Conservation (phyloP, 305 asterid genomes). For the Nicotiana rustica region DNA sequence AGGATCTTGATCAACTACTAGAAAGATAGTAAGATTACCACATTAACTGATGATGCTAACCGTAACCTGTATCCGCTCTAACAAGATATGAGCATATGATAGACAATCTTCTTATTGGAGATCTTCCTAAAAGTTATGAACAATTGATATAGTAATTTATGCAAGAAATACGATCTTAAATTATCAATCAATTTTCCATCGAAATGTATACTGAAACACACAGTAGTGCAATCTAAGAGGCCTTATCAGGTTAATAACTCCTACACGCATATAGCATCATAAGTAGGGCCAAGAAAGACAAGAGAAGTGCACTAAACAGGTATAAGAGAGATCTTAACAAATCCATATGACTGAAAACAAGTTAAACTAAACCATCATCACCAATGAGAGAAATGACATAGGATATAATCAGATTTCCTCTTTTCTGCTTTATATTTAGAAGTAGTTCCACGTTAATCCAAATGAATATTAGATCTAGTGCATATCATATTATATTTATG, state of each 20-base stretch:
- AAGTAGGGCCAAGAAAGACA: background rate
- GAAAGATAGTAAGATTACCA: conserved; percentile 15
- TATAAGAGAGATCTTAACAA: background rate
- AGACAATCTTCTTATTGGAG: background rate
- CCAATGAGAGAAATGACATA: conserved; percentile 11
- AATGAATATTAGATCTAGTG: conserved; percentile 21
- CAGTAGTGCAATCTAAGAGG: background rate
- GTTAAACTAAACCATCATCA: background rate
- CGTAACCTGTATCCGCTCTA: conserved; percentile 3
- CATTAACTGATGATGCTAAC: background rate
- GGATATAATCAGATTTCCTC: background rate
- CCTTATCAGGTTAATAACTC: background rate
- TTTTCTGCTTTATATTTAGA: background rate
- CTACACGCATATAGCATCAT: background rate
- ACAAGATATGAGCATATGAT: background rate
- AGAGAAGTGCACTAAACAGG: conserved; percentile 1
- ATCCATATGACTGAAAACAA: conserved; percentile 21
- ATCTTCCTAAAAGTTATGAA: conserved; percentile 15
- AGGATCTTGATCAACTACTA: background rate
- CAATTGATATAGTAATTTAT: background rate
- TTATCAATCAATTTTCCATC: background rate
- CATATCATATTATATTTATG: background rate
- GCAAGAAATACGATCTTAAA: background rate
- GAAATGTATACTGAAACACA: background rate
- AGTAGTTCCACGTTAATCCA: background rate